Evolutionary conservation across 176 grass and related monocot species (phyloP).

Genomic region (Chrysopogon serrulatus): DNA sequence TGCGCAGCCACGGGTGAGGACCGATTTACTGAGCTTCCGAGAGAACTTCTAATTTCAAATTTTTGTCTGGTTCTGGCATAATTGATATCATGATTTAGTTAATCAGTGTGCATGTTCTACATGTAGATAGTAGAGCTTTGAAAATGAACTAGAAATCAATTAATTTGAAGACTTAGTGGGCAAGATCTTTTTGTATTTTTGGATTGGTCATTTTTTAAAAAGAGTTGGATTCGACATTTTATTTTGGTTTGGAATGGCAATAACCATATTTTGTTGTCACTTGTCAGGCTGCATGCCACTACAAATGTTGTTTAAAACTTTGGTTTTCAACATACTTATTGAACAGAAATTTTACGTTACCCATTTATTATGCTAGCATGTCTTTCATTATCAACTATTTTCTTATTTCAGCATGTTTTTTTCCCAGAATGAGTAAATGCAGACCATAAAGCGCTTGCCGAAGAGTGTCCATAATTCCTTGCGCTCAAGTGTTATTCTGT

Average conservation of each 20-base stretch:
- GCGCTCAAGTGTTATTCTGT: slow-evolving; percentile 63
- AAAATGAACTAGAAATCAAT: background rate
- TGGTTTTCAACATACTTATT: background rate
- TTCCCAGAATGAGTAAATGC: slow-evolving; percentile 36
- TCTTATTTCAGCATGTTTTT: slow-evolving; percentile 9
- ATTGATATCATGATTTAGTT: background rate
- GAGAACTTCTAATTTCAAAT: background rate
- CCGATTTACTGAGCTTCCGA: background rate
- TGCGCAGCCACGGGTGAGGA: background rate
- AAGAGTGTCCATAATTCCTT: slow-evolving; percentile 55
- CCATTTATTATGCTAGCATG: background rate
- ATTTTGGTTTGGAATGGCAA: background rate
- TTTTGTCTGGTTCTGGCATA: background rate
- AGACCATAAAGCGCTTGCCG: slow-evolving; percentile 59
- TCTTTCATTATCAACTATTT: background rate
- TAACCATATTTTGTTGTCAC: background rate
- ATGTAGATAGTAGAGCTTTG: background rate
- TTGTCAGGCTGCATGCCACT: background rate
- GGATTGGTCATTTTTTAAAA: background rate
- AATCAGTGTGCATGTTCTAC: background rate
- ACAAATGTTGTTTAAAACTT: background rate
- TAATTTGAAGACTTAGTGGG: too few species aligned
- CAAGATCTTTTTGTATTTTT: background rate
- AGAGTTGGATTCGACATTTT: background rate
- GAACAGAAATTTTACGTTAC: background rate